Evolutionary conservation across 495 filamentous ascomycete genomes (phyloP).

Genomic region (Penicillium salamii): DNA sequence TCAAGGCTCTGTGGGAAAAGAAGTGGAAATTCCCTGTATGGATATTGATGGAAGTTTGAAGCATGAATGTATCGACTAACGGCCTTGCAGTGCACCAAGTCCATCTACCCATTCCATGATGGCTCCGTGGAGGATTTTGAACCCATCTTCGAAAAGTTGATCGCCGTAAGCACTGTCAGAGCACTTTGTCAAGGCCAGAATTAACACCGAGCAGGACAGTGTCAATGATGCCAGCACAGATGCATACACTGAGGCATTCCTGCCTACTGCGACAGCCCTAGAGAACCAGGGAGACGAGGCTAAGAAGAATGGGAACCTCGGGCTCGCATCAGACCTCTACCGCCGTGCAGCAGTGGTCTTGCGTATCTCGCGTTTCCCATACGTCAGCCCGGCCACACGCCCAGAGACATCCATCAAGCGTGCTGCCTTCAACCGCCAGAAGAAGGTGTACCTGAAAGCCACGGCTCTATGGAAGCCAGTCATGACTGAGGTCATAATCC

Average conservation of each 20-base stretch:
- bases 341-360: conserved; percentile 69
- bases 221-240: conserved; percentile 63
- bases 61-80: conserved; percentile 4
- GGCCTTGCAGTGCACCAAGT: conserved; percentile 50
- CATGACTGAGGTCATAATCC: conserved; percentile 58
- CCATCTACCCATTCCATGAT: conserved; percentile 80
- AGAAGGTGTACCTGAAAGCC: conserved; percentile 60
- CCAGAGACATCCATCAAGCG: conserved; percentile 47
- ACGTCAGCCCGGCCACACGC: conserved; percentile 46
- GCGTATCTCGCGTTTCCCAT: conserved; percentile 74
- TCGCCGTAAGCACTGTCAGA: conserved; percentile 41
- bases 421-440: conserved; percentile 65
- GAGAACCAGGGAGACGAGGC: conserved; percentile 46
- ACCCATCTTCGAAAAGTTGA: conserved; percentile 64
- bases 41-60: background rate
- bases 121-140: conserved; percentile 67
- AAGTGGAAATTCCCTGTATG: conserved; percentile 73
- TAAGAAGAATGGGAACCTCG: conserved; percentile 38
- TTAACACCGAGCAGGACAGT: conserved; percentile 35
- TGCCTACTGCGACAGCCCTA: conserved; percentile 55
- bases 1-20: conserved; percentile 73
- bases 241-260: conserved; percentile 62
- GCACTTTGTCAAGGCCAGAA: background rate
- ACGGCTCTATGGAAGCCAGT: conserved; percentile 52
- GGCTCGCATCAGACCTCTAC: conserved; percentile 59